Conservation (phyloP, 495 filamentous ascomycete species). For the Diplogelasinospora grovesii region DNA sequence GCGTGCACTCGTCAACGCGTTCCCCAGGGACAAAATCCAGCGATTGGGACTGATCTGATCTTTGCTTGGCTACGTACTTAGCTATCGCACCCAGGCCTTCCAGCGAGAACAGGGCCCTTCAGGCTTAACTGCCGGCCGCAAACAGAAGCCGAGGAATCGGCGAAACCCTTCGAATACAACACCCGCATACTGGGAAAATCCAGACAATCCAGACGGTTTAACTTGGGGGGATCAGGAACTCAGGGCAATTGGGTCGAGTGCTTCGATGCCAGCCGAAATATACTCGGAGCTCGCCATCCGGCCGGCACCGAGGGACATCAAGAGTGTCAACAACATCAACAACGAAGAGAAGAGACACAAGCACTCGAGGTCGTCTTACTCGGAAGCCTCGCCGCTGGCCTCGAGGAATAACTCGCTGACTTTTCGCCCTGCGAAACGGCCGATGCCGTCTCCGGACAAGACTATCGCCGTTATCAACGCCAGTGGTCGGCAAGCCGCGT, state of each 20-base stretch:
- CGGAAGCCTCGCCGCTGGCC: constrained; percentile 41
- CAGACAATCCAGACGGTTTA: too few species aligned
- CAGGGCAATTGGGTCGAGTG: neutral
- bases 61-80: too few species aligned
- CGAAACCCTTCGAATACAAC: too few species aligned
- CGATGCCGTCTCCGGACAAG: constrained; percentile 53
- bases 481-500: constrained; percentile 87
- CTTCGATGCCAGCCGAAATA: constrained; percentile 31
- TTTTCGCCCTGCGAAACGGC: constrained; percentile 46
- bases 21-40: too few species aligned
- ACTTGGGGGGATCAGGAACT: neutral
- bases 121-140: too few species aligned
- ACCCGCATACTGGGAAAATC: too few species aligned
- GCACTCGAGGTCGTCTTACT: constrained; percentile 47
- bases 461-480: constrained; percentile 90
- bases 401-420: constrained; percentile 43
- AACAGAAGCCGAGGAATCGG: too few species aligned
- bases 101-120: too few species aligned
- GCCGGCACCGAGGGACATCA: constrained; percentile 32
- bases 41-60: too few species aligned
- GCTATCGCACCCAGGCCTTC: too few species aligned
- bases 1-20: too few species aligned
- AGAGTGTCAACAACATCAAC: constrained; percentile 22
- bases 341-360: constrained; percentile 38
- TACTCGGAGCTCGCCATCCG: constrained; percentile 36